Percentiles rank a stretch among this genome's conserved stretches.
phyloP scores from a whole-genome alignment of 768 basidiomycete genomes.

The Pleurotus eryngii region DNA sequence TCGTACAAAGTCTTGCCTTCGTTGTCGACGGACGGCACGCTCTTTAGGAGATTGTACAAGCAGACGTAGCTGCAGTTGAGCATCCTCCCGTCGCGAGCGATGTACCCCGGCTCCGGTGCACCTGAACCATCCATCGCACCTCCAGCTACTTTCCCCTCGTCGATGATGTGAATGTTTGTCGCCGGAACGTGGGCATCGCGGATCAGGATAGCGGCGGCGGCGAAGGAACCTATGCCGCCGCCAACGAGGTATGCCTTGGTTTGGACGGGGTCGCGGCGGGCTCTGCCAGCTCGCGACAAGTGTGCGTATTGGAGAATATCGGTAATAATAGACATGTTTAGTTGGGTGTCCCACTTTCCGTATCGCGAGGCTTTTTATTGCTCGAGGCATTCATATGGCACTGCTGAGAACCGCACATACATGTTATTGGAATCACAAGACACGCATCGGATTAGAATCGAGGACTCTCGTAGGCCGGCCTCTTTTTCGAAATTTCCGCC shows the following conservation, averaged over 20 bases:
- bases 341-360: background rate
- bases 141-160: background rate
- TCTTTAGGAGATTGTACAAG: conserved; percentile 1
- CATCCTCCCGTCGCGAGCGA: conserved; percentile 2
- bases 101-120: background rate
- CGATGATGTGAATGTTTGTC: conserved; percentile 1
- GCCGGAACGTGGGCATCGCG: conserved; percentile 4
- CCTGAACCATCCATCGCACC: conserved; percentile 4
- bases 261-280: background rate
- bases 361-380: too few species aligned
- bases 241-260: conserved; percentile 3
- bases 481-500: too few species aligned
- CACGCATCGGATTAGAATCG: too few species aligned
- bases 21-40: conserved; percentile 1
- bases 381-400: too few species aligned
- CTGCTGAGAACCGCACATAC: too few species aligned
- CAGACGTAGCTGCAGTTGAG: conserved; percentile 5
- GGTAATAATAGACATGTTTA: background rate
- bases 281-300: background rate
- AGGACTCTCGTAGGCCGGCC: too few species aligned
- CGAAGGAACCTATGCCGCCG: conserved; percentile 1
- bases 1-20: background rate
- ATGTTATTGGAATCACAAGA: too few species aligned
- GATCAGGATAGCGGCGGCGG: background rate
- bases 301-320: background rate